Conservation (phyloP, 2,329 filamentous ascomycete species). For the Colletotrichum viniferum region DNA sequence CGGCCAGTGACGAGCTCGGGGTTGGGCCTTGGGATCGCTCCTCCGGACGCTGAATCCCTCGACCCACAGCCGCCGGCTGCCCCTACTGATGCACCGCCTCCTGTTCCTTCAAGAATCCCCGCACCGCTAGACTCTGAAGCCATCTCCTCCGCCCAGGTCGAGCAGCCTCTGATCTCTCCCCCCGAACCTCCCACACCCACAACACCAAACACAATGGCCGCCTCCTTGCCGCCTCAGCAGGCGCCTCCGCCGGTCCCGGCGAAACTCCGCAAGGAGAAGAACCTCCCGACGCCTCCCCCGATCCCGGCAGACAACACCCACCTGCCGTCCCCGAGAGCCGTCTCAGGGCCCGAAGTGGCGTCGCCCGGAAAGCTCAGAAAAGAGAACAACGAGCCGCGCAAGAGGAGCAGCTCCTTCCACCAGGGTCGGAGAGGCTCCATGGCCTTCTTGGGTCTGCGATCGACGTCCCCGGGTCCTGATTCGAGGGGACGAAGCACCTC, state of each 20-base stretch:
- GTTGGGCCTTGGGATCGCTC: slow-evolving; percentile 8
- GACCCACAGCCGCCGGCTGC: slow-evolving; percentile 1
- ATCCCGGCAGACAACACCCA: not conserved
- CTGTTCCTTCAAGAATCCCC: slow-evolving; percentile 5
- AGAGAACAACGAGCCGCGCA: slow-evolving; percentile 28
- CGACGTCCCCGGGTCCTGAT: slow-evolving; percentile 39
- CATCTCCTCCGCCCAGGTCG: not conserved
- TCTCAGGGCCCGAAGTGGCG: not conserved
- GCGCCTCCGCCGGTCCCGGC: slow-evolving; percentile 9
- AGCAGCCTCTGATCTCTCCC: not conserved
- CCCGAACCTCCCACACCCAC: slow-evolving; percentile 3
- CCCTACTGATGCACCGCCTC: slow-evolving; percentile 16
- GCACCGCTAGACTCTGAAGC: not conserved
- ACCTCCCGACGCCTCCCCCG: not conserved
- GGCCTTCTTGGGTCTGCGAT: slow-evolving; percentile 27
- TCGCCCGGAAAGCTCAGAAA: slow-evolving; percentile 35
- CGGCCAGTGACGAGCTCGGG: slow-evolving; percentile 3
- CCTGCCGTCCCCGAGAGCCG: not conserved
- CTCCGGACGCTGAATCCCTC: not conserved
- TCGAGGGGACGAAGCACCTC: slow-evolving; percentile 52
- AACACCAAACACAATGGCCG: slow-evolving; percentile 1
- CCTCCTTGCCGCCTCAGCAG: slow-evolving; percentile 7
- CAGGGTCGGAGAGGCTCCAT: slow-evolving; percentile 23
- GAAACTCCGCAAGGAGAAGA: slow-evolving; percentile 18
- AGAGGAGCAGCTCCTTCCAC: slow-evolving; percentile 38